Conservation (phyloP, 192 early-diverging fungal species). For the Phycomyces blakesleeanus region DNA sequence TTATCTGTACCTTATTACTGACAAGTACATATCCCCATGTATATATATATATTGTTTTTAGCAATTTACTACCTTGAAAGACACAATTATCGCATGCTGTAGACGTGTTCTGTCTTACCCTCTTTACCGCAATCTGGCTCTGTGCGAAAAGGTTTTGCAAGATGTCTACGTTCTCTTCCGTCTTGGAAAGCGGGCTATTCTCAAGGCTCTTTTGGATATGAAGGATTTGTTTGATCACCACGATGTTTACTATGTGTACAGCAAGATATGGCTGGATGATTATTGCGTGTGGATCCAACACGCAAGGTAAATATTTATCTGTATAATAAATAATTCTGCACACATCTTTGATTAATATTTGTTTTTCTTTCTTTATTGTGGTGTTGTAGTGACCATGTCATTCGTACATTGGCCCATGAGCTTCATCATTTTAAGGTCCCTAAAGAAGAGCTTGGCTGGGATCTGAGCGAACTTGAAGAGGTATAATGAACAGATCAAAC, state of each 20-base stretch:
- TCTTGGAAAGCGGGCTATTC: conserved; percentile 74
- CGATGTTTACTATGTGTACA: conserved; percentile 84
- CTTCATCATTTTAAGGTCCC: conserved; percentile 64
- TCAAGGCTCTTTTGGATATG: conserved; percentile 76
- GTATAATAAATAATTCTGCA: too few relatives aligned
- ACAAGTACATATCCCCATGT: too few relatives aligned
- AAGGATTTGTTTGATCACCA: conserved; percentile 81
- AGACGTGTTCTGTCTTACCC: conserved; percentile 87
- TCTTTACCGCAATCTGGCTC: conserved; percentile 74
- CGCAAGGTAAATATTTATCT: conserved; percentile 59
- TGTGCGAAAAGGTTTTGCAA: conserved; percentile 68
- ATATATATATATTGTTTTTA: conserved; percentile 13
- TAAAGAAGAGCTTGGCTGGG: conserved; percentile 72
- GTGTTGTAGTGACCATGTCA: conserved; percentile 57
- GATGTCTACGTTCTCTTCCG: conserved; percentile 82
- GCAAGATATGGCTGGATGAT: conserved; percentile 87
- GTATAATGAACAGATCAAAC: conserved; percentile 10
- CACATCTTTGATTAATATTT: neutral
- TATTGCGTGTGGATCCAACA: conserved; percentile 95
- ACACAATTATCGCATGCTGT: conserved; percentile 58
- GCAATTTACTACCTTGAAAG: conserved; percentile 60
- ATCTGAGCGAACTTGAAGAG: conserved; percentile 78
- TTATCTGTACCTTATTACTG: too few relatives aligned
- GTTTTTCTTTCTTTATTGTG: conserved; percentile 7
- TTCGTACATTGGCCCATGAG: conserved; percentile 79